These are phyloP conservation scores for Talaromyces atroroseus DNA, from an alignment of 2,329 filamentous ascomycete species.

Conservation along the genomic window DNA sequence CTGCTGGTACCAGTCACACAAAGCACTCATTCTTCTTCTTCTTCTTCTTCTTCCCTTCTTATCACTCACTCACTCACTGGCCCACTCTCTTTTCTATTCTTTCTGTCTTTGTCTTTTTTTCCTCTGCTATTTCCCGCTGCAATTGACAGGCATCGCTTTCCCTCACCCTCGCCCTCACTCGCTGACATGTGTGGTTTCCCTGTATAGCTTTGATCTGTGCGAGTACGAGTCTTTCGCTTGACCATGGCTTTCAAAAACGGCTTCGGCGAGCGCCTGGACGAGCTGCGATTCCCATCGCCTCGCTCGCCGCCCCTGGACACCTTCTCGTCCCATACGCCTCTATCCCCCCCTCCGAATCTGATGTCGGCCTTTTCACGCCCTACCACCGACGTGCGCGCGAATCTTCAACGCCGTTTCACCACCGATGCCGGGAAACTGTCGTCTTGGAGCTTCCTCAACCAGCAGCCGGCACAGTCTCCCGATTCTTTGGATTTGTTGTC, in stretches of 20 bases:
- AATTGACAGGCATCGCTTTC: background rate
- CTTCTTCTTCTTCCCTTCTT: no score
- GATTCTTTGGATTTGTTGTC: slow-evolving; percentile 51
- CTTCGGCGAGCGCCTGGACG: slow-evolving; percentile 65
- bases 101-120: background rate
- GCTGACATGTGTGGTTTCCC: slow-evolving; percentile 9
- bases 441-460: slow-evolving; percentile 62
- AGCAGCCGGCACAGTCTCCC: slow-evolving; percentile 48
- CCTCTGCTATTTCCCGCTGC: background rate
- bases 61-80: slow-evolving; percentile 1
- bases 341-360: slow-evolving; percentile 63
- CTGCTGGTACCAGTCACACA: background rate
- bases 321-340: slow-evolving; percentile 67
- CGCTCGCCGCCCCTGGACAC: slow-evolving; percentile 72
- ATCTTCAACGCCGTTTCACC: slow-evolving; percentile 86
- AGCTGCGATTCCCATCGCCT: slow-evolving; percentile 71
- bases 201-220: slow-evolving; percentile 9
- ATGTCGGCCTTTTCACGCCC: slow-evolving; percentile 52
- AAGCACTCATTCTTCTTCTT: background rate
- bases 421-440: slow-evolving; percentile 81
- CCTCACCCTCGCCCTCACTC: background rate
- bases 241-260: slow-evolving; percentile 62
- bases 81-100: background rate
- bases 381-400: slow-evolving; percentile 65
- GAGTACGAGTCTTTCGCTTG: slow-evolving; percentile 10